Percentiles rank a stretch among this genome's conserved stretches.
Conservation (phyloP, 2,329 filamentous ascomycete genomes). For the Phaeosphaeria sp. region DNA sequence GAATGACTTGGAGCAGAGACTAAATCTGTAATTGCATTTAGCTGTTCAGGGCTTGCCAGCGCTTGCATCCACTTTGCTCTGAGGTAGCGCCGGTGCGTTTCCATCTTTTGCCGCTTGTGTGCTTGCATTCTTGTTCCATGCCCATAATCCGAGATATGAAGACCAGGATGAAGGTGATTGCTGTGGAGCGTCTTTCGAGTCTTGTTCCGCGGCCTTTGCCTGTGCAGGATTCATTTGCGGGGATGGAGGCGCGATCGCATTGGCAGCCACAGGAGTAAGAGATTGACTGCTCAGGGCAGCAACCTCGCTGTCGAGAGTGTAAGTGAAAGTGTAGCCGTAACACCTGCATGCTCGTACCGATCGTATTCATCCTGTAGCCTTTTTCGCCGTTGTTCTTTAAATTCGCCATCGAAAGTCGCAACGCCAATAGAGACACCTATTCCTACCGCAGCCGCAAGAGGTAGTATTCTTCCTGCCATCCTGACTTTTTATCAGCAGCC, state of each 20-base stretch:
- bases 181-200: conserved; percentile 4
- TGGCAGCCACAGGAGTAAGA: conserved; percentile 19
- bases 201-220: conserved; percentile 13
- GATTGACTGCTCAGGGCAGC: conserved; percentile 23
- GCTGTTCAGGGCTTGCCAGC: conserved; percentile 60
- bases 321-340: conserved; percentile 7
- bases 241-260: conserved; percentile 12
- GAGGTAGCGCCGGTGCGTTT: conserved; percentile 64
- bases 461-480: conserved; percentile 45
- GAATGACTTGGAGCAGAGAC: conserved; percentile 68
- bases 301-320: conserved; percentile 27
- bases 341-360: conserved; percentile 21
- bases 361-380: conserved; percentile 43
- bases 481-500: not conserved
- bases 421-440: conserved; percentile 42
- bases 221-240: conserved; percentile 11
- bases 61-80: conserved; percentile 64
- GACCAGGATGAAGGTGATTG: conserved; percentile 28
- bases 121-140: conserved; percentile 33
- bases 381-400: conserved; percentile 40
- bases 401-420: conserved; percentile 42
- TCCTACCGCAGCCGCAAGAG: conserved; percentile 38
- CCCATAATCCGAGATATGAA: conserved; percentile 41
- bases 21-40: conserved; percentile 45
- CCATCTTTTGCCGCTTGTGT: conserved; percentile 63